Base-by-base conservation (phyloP, 1,284 basidiomycete genomes). In the Sporisorium scitamineum region DNA sequence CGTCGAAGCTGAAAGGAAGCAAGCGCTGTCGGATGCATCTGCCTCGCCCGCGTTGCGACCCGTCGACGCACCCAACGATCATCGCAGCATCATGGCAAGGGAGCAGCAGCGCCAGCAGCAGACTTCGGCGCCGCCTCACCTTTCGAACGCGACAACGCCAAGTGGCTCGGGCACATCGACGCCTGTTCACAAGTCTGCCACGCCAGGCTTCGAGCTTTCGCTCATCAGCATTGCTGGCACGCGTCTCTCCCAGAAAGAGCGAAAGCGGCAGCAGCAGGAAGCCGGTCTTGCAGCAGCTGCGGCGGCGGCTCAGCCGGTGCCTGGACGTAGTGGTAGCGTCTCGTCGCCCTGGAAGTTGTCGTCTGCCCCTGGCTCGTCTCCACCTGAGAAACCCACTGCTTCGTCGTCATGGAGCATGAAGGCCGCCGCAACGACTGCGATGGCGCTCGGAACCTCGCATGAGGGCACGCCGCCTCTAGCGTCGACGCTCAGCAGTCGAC, bases 31-130 rank as follows among this genome's bases (percentile, higher is more conserved):
- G 3, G 42, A 53, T 4, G n/a, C 56, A 13, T 54, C 72, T 27
- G 54, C 41, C 3, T 75, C 72, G 20, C 73, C 68, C 5, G 57
- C 63, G 14, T 18, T 63, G 6, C 64, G 61, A 11, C 64, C 68
- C 9, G 57, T 26, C 20, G 68, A 70, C 26, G 53, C 44, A 10
- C 52, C 61, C 9, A 54, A 44, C 10, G 93, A 96, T 81, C 90
- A 97, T 88, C 91, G 92, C 76, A 88, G 90, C 22, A 91, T 97
- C 70, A 94, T 97, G 90, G 93, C 92, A 0, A 93, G 32, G 45
- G 76, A 73, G 63, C 65, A 68, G 77, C 63, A 64, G 41, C 61
- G 59, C 26, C 67, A 76, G 56, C 74, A 76, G 55, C 64, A 68
- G 26, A 61, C 67, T 3, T n/a, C 66, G 3, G 29, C 56, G 4